These are phyloP conservation scores for Rhododendron vialii DNA, from an alignment of 148 eudicot genomes.

Conservation along the genomic window DNA sequence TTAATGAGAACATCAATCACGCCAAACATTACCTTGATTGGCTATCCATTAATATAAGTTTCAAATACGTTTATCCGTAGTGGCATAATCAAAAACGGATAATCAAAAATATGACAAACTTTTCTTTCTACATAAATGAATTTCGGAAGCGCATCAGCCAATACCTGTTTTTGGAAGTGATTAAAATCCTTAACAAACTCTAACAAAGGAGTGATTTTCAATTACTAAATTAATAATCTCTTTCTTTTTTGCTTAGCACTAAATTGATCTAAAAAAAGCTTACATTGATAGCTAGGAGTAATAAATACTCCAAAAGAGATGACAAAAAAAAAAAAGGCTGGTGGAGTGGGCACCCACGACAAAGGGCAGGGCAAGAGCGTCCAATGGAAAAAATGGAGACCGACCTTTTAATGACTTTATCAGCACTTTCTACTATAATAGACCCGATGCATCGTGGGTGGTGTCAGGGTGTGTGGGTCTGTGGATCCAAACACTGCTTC, in stretches of 20 bases:
- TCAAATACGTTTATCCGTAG: no score
- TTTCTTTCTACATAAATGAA: no score
- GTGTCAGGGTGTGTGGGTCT: neutral
- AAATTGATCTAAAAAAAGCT: neutral
- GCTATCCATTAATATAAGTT: no score
- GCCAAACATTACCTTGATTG: neutral
- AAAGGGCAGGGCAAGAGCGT: conserved; percentile 8
- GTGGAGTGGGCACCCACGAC: conserved; percentile 25
- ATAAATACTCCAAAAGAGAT: neutral
- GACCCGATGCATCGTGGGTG: neutral
- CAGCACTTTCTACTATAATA: neutral
- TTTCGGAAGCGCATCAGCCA: no score
- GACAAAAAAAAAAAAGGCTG: neutral
- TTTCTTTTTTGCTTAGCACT: no score
- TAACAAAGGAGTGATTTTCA: no score
- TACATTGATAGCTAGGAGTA: neutral
- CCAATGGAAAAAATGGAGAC: conserved; percentile 11
- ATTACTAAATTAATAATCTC: neutral
- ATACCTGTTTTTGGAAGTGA: no score
- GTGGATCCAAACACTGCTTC: neutral
- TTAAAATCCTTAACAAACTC: no score
- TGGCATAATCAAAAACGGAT: neutral
- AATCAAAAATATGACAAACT: no score
- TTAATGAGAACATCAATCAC: neutral
- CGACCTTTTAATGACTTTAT: neutral